Evolutionary conservation across 768 basidiomycete species (phyloP).

Genomic region (Russula griseocarnosa): DNA sequence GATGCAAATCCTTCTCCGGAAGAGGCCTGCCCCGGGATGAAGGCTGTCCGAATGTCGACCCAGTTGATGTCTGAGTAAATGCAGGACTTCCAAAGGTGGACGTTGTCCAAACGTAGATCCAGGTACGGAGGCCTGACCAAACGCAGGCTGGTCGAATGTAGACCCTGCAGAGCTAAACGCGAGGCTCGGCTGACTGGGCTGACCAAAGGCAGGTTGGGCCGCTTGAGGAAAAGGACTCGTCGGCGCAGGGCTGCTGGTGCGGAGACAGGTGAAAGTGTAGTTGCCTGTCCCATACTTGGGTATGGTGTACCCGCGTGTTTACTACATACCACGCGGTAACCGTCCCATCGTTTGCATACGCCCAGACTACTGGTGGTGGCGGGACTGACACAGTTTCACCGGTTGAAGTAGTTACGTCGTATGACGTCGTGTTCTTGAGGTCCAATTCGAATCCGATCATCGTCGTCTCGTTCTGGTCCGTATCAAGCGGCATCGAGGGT

Average conservation of each 20-base stretch:
- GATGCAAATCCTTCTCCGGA: conserved; percentile 29
- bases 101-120: conserved; percentile 20
- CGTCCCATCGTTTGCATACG: conserved; percentile 76
- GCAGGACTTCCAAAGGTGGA: conserved; percentile 12
- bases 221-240: conserved; percentile 17
- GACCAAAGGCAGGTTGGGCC: conserved; percentile 27
- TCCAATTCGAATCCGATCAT: conserved; percentile 63
- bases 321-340: conserved; percentile 69
- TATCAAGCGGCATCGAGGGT: conserved; percentile 62
- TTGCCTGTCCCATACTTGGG: conserved; percentile 43
- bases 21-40: conserved; percentile 17
- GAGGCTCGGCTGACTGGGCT: conserved; percentile 2
- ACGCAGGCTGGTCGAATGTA: conserved; percentile 24
- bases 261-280: conserved; percentile 14
- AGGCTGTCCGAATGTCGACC: conserved; percentile 17
- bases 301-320: conserved; percentile 53
- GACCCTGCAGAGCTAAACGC: conserved; percentile 34
- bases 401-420: conserved; percentile 38
- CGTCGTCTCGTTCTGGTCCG: conserved; percentile 65
- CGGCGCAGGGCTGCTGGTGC: conserved; percentile 10
- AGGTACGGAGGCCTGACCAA: conserved; percentile 12
- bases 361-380: conserved; percentile 62
- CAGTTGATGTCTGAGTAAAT: conserved; percentile 18
- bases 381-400: conserved; percentile 44
- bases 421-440: conserved; percentile 49